A percentile compares a stretch with the other conserved stretches of the same genome.
Evolutionary conservation across 345 rosid species (phyloP).

Genomic region (Gynandropsis gynandra): DNA sequence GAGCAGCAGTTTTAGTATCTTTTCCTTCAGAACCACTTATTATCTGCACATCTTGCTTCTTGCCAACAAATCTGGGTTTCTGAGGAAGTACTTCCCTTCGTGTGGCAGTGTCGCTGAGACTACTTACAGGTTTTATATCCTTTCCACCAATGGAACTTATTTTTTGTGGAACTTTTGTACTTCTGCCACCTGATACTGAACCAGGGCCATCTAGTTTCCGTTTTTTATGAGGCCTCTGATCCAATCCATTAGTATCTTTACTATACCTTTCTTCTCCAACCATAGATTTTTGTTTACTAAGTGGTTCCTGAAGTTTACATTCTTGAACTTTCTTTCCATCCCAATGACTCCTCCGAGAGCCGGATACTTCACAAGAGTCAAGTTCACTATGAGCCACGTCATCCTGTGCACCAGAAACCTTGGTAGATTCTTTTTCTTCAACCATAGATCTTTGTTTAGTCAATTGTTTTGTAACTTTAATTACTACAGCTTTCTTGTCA

Average conservation of each 20-base stretch:
- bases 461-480: slow-evolving; percentile 9
- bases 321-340: slow-evolving; percentile 10
- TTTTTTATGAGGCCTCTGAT: slow-evolving; percentile 43
- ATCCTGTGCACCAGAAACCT: too few relatives aligned
- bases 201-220: slow-evolving; percentile 35
- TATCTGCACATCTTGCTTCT: slow-evolving; percentile 18
- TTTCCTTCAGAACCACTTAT: slow-evolving; percentile 18
- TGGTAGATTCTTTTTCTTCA: slow-evolving; percentile 9
- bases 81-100: slow-evolving; percentile 11
- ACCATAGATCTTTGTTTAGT: slow-evolving; percentile 24
- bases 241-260: slow-evolving; percentile 28
- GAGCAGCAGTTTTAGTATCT: slow-evolving; percentile 16
- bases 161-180: slow-evolving; percentile 25
- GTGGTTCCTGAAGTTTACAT: slow-evolving; percentile 7
- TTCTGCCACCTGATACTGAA: slow-evolving; percentile 23
- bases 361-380: slow-evolving; percentile 18
- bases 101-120: slow-evolving; percentile 19
- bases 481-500: slow-evolving; percentile 27
- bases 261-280: slow-evolving; percentile 22
- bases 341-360: slow-evolving; percentile 16
- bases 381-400: too few relatives aligned
- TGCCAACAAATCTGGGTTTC: slow-evolving; percentile 12
- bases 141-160: slow-evolving; percentile 16
- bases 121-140: slow-evolving; percentile 12
- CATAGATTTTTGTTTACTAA: slow-evolving; percentile 26